These are phyloP conservation scores for Metschnikowia aberdeeniae DNA, from an alignment of 805 yeast species.

Conservation along the genomic window DNA sequence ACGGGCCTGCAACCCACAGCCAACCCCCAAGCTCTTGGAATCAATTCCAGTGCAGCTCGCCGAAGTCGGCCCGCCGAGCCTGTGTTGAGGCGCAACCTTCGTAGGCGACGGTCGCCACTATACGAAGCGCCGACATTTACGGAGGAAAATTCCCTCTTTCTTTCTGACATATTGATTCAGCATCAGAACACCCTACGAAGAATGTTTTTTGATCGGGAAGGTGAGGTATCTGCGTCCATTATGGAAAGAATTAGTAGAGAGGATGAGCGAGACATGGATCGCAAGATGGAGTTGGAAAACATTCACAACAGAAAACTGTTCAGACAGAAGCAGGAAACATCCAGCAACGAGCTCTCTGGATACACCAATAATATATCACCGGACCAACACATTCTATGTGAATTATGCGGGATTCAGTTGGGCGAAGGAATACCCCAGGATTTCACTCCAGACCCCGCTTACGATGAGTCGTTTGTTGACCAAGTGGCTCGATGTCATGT, in stretches of 20 bases:
- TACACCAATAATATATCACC: slow-evolving; percentile 30
- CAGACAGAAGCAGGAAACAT: slow-evolving; percentile 25
- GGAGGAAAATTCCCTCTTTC: neutral
- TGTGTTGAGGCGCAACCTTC: slow-evolving; percentile 5
- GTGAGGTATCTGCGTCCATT: slow-evolving; percentile 23
- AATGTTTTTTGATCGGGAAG: slow-evolving; percentile 5
- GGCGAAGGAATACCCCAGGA: slow-evolving; percentile 68
- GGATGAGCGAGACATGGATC: slow-evolving; percentile 34
- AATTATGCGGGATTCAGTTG: slow-evolving; percentile 65
- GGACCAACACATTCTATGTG: slow-evolving; percentile 36
- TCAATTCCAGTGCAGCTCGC: neutral
- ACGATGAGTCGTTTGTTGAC: slow-evolving; percentile 24
- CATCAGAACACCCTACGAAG: slow-evolving; percentile 6
- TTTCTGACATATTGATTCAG: slow-evolving; percentile 7
- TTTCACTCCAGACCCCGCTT: slow-evolving; percentile 34
- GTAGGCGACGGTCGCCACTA: slow-evolving; percentile 8
- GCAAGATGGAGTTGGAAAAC: slow-evolving; percentile 29
- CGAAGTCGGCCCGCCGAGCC: neutral
- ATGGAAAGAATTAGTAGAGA: slow-evolving; percentile 39
- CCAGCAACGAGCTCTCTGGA: slow-evolving; percentile 21
- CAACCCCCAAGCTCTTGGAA: neutral
- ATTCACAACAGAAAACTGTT: slow-evolving; percentile 27
- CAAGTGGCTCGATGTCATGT: slow-evolving; percentile 27
- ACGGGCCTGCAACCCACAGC: slow-evolving; percentile 12
- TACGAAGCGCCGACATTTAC: neutral